Conservation (phyloP, 2,329 filamentous ascomycete genomes). For the Verticillium zaregamsianum region DNA sequence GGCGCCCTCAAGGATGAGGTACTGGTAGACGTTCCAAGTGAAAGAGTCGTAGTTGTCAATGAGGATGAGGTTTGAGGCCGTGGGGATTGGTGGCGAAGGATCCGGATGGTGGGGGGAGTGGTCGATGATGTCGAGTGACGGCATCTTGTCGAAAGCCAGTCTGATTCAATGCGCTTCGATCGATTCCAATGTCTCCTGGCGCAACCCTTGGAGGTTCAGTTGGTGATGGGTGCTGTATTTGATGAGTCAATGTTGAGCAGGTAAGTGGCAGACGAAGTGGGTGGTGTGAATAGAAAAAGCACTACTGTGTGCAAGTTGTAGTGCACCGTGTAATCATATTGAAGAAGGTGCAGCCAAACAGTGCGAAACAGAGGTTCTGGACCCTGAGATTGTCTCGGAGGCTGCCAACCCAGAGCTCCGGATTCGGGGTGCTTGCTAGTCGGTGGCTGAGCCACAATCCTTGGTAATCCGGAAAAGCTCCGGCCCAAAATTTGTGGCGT, state of each 20-base stretch:
- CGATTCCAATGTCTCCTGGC: neutral
- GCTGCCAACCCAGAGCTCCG: slow-evolving; percentile 2
- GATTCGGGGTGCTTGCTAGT: neutral
- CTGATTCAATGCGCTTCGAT: neutral
- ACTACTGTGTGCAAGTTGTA: neutral
- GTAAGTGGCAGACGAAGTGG: neutral
- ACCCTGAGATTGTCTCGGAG: neutral
- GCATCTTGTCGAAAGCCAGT: neutral
- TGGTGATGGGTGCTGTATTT: neutral
- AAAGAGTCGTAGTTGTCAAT: slow-evolving; percentile 99
- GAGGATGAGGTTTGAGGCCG: slow-evolving; percentile 84
- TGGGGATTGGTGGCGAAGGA: slow-evolving; percentile 66
- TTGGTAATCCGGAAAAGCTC: neutral
- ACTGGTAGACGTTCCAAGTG: slow-evolving; percentile 99
- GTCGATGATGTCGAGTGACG: slow-evolving; percentile 51
- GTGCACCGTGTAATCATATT: neutral
- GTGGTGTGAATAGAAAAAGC: neutral
- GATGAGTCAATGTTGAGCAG: neutral
- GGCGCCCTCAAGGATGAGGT: slow-evolving; percentile 92
- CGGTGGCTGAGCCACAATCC: neutral
- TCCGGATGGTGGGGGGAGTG: slow-evolving; percentile 84
- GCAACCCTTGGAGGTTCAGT: neutral
- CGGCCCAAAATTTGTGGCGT: neutral
- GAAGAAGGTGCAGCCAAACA: neutral
- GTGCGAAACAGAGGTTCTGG: neutral